Percentiles rank a stretch among this genome's conserved stretches.
These are phyloP conservation scores for Podospora conica DNA, from an alignment of 495 filamentous ascomycete species.

Conservation along the genomic window DNA sequence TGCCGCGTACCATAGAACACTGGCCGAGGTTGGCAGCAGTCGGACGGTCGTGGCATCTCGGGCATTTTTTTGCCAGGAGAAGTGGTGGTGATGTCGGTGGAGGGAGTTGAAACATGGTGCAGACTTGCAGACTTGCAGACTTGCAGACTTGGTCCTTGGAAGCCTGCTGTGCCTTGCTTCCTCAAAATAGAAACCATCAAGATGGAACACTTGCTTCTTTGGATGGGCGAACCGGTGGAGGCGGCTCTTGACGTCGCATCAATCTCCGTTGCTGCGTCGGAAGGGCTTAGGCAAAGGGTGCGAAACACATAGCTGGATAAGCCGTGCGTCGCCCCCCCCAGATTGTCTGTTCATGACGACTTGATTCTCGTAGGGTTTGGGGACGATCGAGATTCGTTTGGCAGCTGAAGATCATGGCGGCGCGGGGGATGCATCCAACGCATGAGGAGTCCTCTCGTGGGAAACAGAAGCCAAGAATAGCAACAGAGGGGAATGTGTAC, in stretches of 20 bases:
- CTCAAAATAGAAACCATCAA: slow-evolving; percentile 3
- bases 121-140: too few relatives aligned
- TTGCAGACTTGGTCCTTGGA: too few relatives aligned
- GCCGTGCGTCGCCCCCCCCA: background rate
- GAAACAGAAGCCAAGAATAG: slow-evolving; percentile 1
- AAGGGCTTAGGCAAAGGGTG: background rate
- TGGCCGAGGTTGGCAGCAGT: background rate
- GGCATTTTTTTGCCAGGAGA: background rate
- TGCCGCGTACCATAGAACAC: background rate
- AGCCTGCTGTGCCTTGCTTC: background rate
- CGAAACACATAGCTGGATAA: slow-evolving; percentile 3
- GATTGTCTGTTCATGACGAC: background rate
- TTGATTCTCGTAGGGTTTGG: background rate
- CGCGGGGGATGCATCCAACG: background rate
- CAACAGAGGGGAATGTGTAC: background rate
- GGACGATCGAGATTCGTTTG: background rate
- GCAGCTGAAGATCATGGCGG: slow-evolving; percentile 2
- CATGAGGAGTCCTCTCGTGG: background rate
- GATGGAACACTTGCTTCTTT: slow-evolving; percentile 4
- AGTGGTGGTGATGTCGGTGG: background rate
- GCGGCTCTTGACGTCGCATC: slow-evolving; percentile 10
- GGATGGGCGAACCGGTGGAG: slow-evolving; percentile 3
- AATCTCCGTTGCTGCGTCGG: background rate
- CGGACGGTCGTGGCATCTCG: background rate
- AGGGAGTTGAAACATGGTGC: slow-evolving; percentile 11